Base-by-base conservation (phyloP, 2,329 filamentous ascomycete species). In the Beauveria australis region DNA sequence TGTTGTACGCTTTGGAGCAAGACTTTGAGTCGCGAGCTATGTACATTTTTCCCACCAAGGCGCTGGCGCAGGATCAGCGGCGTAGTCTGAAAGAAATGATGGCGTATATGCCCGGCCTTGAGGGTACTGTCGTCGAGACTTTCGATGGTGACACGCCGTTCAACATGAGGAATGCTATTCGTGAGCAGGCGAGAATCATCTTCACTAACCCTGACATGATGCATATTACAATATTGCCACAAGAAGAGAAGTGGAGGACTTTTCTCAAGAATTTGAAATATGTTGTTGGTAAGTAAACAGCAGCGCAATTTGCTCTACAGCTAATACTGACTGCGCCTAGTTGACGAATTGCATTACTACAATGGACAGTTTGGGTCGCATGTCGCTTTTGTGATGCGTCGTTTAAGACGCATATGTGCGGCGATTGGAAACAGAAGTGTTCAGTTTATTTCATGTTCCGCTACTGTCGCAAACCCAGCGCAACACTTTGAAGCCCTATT, bases 151-250 rank as follows among this genome's bases (percentile, higher is more conserved):
- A 99, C 71, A 99, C 94, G 0, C 86, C 89, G 0, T 92, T 95
- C 85, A 73, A 76, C 5, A 87, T 89, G 63, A 84, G 94, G 24
- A 91, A 91, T 65, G 70, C 79, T 30, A 93, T 99, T 64, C 85
- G 93, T 6, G 92, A 97, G 44, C 87, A 95, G 73, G 94, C 89
- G 0, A 83, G 91, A 26, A 91, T 97, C 64, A 93, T 99, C 55
- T 97, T 99, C 69, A 99, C 94, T 0, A 99, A 99, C 67, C 94
- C 94, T 0, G 94, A 99, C 69, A 99, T 97, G 92, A 80, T 99
- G 41, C 94, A 99, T 67, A 85, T 97, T 40, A 95, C 91, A 0
- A 95, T 99, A 28, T 75, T 99, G 3, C 93, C 94, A 0, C 90
- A 97, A 68, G 94, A 99, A 75, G 88, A 91, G 64, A 83, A 83